Conservation (phyloP, 106 monocot species). For the Xerophyta viscosa region DNA sequence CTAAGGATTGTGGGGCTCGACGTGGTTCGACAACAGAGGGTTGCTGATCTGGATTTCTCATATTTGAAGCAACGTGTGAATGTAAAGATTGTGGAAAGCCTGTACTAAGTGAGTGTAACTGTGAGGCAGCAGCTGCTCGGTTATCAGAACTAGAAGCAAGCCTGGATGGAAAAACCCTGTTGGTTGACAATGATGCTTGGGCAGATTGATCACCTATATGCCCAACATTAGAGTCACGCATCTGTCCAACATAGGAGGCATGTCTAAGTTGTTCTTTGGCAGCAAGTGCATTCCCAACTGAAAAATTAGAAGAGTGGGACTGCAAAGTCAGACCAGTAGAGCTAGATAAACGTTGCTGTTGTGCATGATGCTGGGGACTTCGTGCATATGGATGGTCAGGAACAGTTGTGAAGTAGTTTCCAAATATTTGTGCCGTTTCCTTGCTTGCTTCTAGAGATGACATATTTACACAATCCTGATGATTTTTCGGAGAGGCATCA, state of each 20-base stretch:
- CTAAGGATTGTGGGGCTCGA: slow-evolving; percentile 13
- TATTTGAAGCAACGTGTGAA: slow-evolving; percentile 7
- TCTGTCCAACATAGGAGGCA: slow-evolving; percentile 20
- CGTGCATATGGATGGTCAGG: slow-evolving; percentile 8
- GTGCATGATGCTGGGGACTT: slow-evolving; percentile 11
- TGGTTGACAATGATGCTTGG: slow-evolving; percentile 16
- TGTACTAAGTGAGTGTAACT: slow-evolving; percentile 8
- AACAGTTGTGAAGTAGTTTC: background rate
- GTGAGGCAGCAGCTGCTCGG: slow-evolving; percentile 6
- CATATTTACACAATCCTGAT: slow-evolving; percentile 5
- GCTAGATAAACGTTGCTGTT: slow-evolving; percentile 22
- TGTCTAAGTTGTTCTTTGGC: slow-evolving; percentile 8
- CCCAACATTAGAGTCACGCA: slow-evolving; percentile 20
- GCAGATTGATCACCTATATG: slow-evolving; percentile 8
- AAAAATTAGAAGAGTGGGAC: slow-evolving; percentile 9
- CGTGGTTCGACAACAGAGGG: slow-evolving; percentile 12
- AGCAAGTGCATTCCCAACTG: slow-evolving; percentile 13
- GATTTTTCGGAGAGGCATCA: too few species aligned
- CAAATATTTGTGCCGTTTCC: slow-evolving; percentile 9
- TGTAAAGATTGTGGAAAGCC: slow-evolving; percentile 12
- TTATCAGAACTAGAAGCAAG: slow-evolving; percentile 11
- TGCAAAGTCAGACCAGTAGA: slow-evolving; percentile 10
- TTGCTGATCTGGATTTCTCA: slow-evolving; percentile 24
- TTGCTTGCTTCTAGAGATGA: slow-evolving; percentile 17
- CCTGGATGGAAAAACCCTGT: slow-evolving; percentile 26